phyloP scores from a whole-genome alignment of 2,329 filamentous ascomycete species.

The Coniella vitis region DNA sequence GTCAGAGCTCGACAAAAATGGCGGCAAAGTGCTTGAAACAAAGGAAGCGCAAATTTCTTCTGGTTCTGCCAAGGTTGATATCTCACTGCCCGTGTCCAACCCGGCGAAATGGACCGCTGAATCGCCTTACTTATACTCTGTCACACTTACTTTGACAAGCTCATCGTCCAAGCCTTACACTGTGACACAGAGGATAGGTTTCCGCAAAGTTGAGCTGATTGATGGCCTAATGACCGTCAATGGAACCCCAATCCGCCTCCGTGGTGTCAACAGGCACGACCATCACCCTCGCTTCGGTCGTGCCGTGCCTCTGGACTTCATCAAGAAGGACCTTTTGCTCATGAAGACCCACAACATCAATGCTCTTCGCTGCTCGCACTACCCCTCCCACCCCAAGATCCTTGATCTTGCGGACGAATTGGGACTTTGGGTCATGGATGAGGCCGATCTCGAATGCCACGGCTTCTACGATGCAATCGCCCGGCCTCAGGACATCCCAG shows the following conservation, averaged over 20 bases:
- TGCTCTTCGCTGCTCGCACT: slow-evolving; percentile 61
- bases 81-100: slow-evolving; percentile 39
- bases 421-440: slow-evolving; percentile 54
- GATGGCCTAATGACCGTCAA: slow-evolving; percentile 57
- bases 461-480: slow-evolving; percentile 46
- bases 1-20: slow-evolving; percentile 30
- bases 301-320: slow-evolving; percentile 55
- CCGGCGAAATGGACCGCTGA: slow-evolving; percentile 65
- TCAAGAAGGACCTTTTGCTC: slow-evolving; percentile 53
- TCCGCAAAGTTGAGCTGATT: slow-evolving; percentile 56
- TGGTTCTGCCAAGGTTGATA: slow-evolving; percentile 30
- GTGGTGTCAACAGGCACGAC: slow-evolving; percentile 64
- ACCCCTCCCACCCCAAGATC: slow-evolving; percentile 55
- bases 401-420: slow-evolving; percentile 58
- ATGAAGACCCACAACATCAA: slow-evolving; percentile 71
- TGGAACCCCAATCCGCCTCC: slow-evolving; percentile 51
- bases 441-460: slow-evolving; percentile 47
- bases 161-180: slow-evolving; percentile 26
- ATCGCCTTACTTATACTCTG: slow-evolving; percentile 52
- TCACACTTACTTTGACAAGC: slow-evolving; percentile 36
- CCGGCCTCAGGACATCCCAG: slow-evolving; percentile 44
- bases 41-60: slow-evolving; percentile 21
- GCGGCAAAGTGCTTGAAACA: slow-evolving; percentile 26
- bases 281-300: slow-evolving; percentile 60
- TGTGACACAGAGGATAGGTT: slow-evolving; percentile 51